Conservation (phyloP, 208 protist species). For the Naegleria lovaniensis region DNA sequence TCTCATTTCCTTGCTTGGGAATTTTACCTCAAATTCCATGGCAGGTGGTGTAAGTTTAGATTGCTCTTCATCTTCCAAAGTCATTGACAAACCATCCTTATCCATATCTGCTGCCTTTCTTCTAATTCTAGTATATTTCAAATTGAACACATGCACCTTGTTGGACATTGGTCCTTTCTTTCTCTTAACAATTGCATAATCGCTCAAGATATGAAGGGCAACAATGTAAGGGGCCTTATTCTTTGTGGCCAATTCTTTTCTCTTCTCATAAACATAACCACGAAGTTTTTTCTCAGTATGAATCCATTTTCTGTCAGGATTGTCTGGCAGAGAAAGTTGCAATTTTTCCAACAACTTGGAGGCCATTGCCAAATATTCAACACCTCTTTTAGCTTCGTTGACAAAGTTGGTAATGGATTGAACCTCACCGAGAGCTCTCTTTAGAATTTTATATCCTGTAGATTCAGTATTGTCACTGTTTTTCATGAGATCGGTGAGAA, state of each 20-base stretch:
- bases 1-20: background rate
- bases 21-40: background rate
- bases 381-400: background rate
- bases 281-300: background rate
- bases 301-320: background rate
- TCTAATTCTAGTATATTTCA: background rate
- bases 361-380: background rate
- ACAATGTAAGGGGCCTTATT: background rate
- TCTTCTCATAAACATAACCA: background rate
- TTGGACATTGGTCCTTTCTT: background rate
- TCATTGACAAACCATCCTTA: background rate
- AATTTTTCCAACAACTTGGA: background rate
- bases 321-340: background rate
- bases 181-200: background rate
- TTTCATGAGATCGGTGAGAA: background rate
- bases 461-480: background rate
- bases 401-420: background rate
- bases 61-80: background rate
- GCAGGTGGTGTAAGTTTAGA: background rate
- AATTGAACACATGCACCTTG: background rate
- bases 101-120: constrained; percentile 17
- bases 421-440: background rate
- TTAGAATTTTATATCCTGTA: background rate
- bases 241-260: background rate
- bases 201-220: background rate